Evolutionary conservation across 495 filamentous ascomycete genomes (phyloP).

Genomic region (Podospora australis): DNA sequence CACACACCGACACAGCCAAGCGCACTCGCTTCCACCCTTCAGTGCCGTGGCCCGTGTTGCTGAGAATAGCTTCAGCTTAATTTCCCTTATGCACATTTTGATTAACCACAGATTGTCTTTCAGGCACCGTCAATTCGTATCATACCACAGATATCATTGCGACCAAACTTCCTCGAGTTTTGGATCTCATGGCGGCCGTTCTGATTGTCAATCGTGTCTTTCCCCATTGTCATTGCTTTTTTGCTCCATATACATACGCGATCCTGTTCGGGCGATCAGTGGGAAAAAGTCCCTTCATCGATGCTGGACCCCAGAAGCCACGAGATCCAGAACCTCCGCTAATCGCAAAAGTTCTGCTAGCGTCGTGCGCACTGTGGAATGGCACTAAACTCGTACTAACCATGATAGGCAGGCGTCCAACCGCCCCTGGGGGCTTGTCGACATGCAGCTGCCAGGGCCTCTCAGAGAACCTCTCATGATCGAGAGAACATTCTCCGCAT

Average conservation of each 20-base stretch:
- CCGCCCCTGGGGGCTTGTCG: neutral
- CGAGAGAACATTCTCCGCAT: neutral
- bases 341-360: no score
- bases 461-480: neutral
- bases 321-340: neutral
- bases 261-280: no score
- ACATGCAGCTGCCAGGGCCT: neutral
- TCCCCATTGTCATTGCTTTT: no score
- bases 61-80: slow-evolving; percentile 8
- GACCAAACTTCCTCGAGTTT: neutral
- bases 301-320: neutral
- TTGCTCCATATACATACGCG: no score
- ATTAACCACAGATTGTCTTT: slow-evolving; percentile 2
- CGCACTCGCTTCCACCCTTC: neutral
- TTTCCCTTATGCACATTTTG: slow-evolving; percentile 5
- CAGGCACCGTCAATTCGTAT: neutral
- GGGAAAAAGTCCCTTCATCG: neutral
- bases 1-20: no score
- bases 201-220: no score
- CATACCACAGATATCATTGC: neutral
- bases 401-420: neutral
- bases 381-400: neutral
- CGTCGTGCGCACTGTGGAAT: neutral
- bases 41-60: neutral
- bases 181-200: no score